Percentiles rank a stretch among this genome's conserved stretches.
phyloP scores from a whole-genome alignment of 768 basidiomycete species.

The Pilatotrama ljubarskyi region DNA sequence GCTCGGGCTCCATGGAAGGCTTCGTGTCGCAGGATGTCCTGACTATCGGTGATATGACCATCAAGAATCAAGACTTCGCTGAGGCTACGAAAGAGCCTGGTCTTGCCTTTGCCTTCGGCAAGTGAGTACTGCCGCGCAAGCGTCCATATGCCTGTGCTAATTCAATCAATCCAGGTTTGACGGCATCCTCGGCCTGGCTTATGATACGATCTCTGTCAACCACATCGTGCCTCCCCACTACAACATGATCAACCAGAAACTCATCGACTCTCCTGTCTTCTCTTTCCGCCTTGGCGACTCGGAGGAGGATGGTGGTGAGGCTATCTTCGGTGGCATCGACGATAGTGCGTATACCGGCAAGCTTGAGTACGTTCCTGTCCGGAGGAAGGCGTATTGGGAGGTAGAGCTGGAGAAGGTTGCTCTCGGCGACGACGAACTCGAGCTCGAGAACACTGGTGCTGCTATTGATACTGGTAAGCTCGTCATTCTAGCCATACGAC shows the following conservation, averaged over 20 bases:
- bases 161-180: slow-evolving; percentile 65
- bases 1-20: slow-evolving; percentile 95
- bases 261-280: slow-evolving; percentile 87
- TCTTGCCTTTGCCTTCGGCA: slow-evolving; percentile 95
- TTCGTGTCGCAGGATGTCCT: slow-evolving; percentile 86
- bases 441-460: slow-evolving; percentile 91
- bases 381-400: slow-evolving; percentile 98
- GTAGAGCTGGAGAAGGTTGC: slow-evolving; percentile 86
- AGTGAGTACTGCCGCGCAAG: slow-evolving; percentile 47
- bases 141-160: too few relatives aligned
- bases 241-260: slow-evolving; percentile 78
- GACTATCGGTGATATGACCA: slow-evolving; percentile 76
- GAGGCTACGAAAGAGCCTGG: slow-evolving; percentile 97
- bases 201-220: slow-evolving; percentile 95
- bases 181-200: slow-evolving; percentile 91
- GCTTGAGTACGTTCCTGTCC: slow-evolving; percentile 84
- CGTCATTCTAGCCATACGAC: not conserved
- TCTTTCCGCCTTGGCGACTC: slow-evolving; percentile 90
- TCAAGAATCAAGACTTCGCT: slow-evolving; percentile 83
- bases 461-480: slow-evolving; percentile 84
- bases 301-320: slow-evolving; percentile 88
- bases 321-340: slow-evolving; percentile 91
- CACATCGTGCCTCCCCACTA: slow-evolving; percentile 93
- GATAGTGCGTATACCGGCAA: slow-evolving; percentile 71
- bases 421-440: slow-evolving; percentile 86